phyloP scores from a whole-genome alignment of 768 basidiomycete species.

The Rhizopogon roseolus region DNA sequence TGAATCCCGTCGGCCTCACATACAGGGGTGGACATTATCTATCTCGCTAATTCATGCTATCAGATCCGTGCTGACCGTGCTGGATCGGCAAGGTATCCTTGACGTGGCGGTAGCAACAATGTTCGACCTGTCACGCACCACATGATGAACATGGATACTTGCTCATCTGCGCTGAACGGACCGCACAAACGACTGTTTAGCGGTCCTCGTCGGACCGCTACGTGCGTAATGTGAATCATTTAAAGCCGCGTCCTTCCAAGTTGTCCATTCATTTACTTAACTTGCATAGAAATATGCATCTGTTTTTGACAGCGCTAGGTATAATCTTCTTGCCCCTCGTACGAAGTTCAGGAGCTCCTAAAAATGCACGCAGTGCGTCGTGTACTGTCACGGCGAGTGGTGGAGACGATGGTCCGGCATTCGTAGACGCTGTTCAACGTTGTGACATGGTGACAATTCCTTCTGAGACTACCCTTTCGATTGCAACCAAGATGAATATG shows the following conservation, averaged over 20 bases:
- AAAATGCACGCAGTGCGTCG: not conserved
- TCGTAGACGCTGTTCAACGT: conserved; percentile 37
- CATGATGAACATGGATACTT: not conserved
- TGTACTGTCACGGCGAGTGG: conserved; percentile 43
- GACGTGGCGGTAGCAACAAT: not conserved
- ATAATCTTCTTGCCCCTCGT: not conserved
- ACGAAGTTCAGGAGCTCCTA: not conserved
- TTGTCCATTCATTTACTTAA: not conserved
- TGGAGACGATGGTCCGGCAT: conserved; percentile 46
- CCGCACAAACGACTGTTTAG: not conserved
- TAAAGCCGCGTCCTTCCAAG: not conserved
- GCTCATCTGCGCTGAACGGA: not conserved
- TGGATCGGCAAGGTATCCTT: too few relatives aligned
- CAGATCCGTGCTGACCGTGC: too few relatives aligned
- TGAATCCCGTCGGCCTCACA: too few relatives aligned
- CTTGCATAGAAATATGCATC: not conserved
- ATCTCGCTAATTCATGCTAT: not conserved
- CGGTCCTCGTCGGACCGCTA: not conserved
- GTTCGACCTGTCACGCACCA: not conserved
- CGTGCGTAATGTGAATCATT: not conserved
- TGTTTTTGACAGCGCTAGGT: not conserved
- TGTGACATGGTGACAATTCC: conserved; percentile 42
- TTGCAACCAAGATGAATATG: conserved; percentile 48
- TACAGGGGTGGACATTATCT: too few relatives aligned
- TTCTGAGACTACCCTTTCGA: conserved; percentile 41